These are phyloP conservation scores for Zymoseptoria passerinii DNA, from an alignment of 2,329 filamentous ascomycete species.

Conservation along the genomic window DNA sequence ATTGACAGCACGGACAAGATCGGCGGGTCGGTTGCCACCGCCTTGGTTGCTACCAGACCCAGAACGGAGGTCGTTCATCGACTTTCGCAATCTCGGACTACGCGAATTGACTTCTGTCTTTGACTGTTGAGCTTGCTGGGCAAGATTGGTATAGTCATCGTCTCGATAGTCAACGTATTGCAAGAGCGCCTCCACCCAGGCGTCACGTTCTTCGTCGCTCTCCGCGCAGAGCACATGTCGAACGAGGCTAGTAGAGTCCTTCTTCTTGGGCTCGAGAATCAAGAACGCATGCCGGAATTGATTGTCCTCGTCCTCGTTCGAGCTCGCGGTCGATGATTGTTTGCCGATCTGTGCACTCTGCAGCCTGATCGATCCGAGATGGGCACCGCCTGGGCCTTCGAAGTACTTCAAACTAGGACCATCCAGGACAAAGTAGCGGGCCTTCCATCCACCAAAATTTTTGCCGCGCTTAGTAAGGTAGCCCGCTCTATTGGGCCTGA, in stretches of 20 bases:
- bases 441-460: slow-evolving; percentile 99
- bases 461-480: slow-evolving; percentile 96
- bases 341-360: slow-evolving; percentile 88
- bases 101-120: slow-evolving; percentile 22
- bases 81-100: slow-evolving; percentile 29
- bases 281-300: slow-evolving; percentile 96
- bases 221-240: slow-evolving; percentile 94
- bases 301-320: slow-evolving; percentile 71
- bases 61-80: slow-evolving; percentile 30
- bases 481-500: slow-evolving; percentile 67
- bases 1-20: slow-evolving; percentile 34
- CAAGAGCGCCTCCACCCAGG: slow-evolving; percentile 84
- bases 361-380: slow-evolving; percentile 89
- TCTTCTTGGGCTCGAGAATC: slow-evolving; percentile 90
- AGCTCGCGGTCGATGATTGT: slow-evolving; percentile 61
- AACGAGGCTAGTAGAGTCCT: slow-evolving; percentile 78
- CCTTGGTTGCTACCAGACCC: slow-evolving; percentile 10
- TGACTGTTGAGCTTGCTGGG: slow-evolving; percentile 14
- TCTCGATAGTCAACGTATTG: slow-evolving; percentile 77
- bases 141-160: slow-evolving; percentile 39
- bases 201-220: slow-evolving; percentile 83
- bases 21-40: slow-evolving; percentile 9
- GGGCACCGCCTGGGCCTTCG: slow-evolving; percentile 79
- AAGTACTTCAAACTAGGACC: slow-evolving; percentile 76
- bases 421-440: slow-evolving; percentile 62